A percentile compares a stretch with the other conserved stretches of the same genome.
Evolutionary conservation across 1,284 basidiomycete species (phyloP).

Genomic region (Filobasidium uniguttulatum): DNA sequence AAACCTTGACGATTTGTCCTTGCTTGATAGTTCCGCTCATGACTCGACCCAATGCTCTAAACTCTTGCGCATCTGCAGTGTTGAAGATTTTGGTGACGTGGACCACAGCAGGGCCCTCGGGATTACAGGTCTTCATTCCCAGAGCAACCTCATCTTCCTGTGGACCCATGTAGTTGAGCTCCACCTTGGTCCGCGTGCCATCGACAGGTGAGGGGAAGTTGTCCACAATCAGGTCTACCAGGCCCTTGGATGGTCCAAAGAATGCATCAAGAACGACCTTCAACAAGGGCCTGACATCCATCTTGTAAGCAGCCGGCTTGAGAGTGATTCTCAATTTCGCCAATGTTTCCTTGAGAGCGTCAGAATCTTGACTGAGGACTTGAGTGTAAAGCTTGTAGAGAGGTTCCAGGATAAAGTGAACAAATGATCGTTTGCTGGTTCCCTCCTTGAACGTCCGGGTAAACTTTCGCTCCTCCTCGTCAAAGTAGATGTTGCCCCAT

Average conservation of each 20-base stretch:
- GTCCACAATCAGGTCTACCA: conserved; percentile 83
- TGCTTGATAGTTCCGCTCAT: conserved; percentile 77
- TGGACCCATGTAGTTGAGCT: conserved; percentile 72
- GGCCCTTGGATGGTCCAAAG: conserved; percentile 75
- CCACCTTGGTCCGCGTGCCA: conserved; percentile 45
- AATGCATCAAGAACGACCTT: conserved; percentile 91
- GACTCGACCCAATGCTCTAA: conserved; percentile 89
- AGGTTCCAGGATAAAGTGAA: conserved; percentile 92
- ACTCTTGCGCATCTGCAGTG: conserved; percentile 86
- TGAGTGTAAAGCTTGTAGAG: conserved; percentile 92
- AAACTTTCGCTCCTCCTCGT: conserved; percentile 69
- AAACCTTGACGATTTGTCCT: conserved; percentile 79
- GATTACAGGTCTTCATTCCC: conserved; percentile 68
- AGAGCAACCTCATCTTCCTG: conserved; percentile 61
- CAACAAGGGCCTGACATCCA: conserved; percentile 88
- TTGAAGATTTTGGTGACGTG: conserved; percentile 90
- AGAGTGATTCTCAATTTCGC: conserved; percentile 65
- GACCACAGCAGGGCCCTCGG: conserved; percentile 78
- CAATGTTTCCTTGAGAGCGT: conserved; percentile 68
- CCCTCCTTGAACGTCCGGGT: conserved; percentile 68
- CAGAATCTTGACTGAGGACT: conserved; percentile 83
- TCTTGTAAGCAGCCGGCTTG: conserved; percentile 90
- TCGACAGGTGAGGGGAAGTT: conserved; percentile 73
- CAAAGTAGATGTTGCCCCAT: conserved; percentile 98
- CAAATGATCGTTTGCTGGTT: conserved; percentile 73